Conservation (phyloP, 768 basidiomycete genomes). For the Hygrophorus pudorinus region DNA sequence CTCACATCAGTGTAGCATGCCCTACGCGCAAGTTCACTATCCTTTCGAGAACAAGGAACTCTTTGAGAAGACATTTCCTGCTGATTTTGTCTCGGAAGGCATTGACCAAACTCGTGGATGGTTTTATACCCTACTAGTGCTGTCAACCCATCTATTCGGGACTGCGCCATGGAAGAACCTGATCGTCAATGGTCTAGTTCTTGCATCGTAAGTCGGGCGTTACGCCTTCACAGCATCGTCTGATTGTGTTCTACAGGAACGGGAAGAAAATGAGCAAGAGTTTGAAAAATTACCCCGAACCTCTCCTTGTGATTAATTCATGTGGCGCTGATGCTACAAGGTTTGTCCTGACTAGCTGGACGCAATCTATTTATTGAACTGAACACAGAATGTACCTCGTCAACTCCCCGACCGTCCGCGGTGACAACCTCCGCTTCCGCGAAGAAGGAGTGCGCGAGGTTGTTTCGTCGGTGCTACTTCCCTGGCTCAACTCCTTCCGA, state of each 20-base stretch:
- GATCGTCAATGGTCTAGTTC: slow-evolving; percentile 90
- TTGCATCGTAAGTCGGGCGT: slow-evolving; percentile 64
- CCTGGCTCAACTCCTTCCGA: slow-evolving; percentile 98
- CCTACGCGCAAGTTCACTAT: slow-evolving; percentile 94
- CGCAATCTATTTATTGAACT: not conserved
- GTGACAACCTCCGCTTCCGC: slow-evolving; percentile 94
- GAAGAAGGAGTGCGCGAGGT: slow-evolving; percentile 98
- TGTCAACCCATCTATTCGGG: slow-evolving; percentile 92
- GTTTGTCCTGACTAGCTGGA: slow-evolving; percentile 24
- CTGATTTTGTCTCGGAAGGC: slow-evolving; percentile 95
- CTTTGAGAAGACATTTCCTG: slow-evolving; percentile 82
- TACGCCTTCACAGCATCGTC: not conserved
- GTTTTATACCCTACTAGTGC: slow-evolving; percentile 97
- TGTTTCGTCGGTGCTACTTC: slow-evolving; percentile 89
- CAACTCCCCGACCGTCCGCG: slow-evolving; percentile 97
- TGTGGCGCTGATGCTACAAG: slow-evolving; percentile 95
- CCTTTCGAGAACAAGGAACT: slow-evolving; percentile 94
- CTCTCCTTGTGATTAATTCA: slow-evolving; percentile 77
- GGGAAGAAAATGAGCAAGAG: slow-evolving; percentile 99
- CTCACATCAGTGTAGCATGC: slow-evolving; percentile 64
- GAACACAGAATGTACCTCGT: slow-evolving; percentile 84
- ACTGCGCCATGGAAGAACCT: slow-evolving; percentile 97
- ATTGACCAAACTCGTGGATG: slow-evolving; percentile 99
- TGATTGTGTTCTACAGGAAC: slow-evolving; percentile 40
- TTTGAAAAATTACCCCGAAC: slow-evolving; percentile 93